Base-by-base conservation (phyloP, 2,329 filamentous ascomycete species). In the Setomelanomma holmii region DNA sequence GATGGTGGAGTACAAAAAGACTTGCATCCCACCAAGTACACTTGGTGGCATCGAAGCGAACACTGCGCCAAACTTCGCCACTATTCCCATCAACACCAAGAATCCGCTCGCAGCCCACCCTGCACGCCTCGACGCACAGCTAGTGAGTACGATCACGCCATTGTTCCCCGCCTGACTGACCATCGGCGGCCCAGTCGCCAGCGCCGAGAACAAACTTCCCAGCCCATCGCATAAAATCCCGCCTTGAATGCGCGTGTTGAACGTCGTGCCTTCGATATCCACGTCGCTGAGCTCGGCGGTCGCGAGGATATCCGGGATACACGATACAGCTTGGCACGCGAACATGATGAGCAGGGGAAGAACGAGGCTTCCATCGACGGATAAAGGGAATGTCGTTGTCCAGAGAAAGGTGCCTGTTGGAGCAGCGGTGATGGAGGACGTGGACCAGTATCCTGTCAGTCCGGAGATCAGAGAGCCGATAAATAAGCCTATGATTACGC, bases 1-100 rank as follows among this genome's bases (percentile, higher is more conserved):
- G 17, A 68, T 68, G 10, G 63, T 69, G 42, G 57, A 60, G 45
- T 68, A 68, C 11, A 68, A 52, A 34, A 68, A 69, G 7, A 68
- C 63, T 52, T 80, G 78, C 77, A 80, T 80, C 7, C 78, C 77
- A 4, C 78, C 78, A 1, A 81, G 68, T 5, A 80, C 77, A 4
- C 77, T 76, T 3, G 67, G 66, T 14, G 63, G 64, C 61, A 69
- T 68, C 5, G 60, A 66, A 19, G 67, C 66, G 48, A 68, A 67
- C 2, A 69, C 55, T 7, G 66, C 64, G 5, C 67, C 66, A 19
- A 69, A 68, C 34, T 69, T 69, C 5, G 64, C 66, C 22, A 68
- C 49, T 6, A 68, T 52, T 4, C 64, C 67, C 63, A 68, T 68
- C 4, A 69, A 54, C 14, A 68, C 47, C 21, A 69, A 53, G 51